phyloP scores from a whole-genome alignment of 768 basidiomycete species.

The Podaxis carcinomalis region DNA sequence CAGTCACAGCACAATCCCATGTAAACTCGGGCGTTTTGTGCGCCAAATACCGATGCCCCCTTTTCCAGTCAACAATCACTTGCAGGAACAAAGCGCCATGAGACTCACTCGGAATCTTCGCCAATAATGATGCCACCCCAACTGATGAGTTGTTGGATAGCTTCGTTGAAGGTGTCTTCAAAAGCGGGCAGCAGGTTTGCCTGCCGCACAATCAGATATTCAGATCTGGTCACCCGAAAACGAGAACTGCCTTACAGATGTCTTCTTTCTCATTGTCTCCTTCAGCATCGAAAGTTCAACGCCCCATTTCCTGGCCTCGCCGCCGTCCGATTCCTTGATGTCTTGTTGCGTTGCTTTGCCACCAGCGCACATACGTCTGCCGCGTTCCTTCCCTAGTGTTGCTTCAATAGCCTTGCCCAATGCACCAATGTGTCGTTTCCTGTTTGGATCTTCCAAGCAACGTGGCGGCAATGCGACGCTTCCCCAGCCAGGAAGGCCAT shows the following conservation, averaged over 20 bases:
- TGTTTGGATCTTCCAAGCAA: constrained; percentile 73
- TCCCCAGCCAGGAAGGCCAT: constrained; percentile 77
- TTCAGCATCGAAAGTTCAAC: constrained; percentile 54
- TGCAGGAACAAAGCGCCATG: constrained; percentile 13
- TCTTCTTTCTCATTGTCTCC: constrained; percentile 53
- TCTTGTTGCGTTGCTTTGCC: constrained; percentile 26
- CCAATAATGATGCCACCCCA: constrained; percentile 71
- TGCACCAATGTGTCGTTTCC: constrained; percentile 68
- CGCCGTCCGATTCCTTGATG: constrained; percentile 46
- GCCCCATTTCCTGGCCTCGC: constrained; percentile 79
- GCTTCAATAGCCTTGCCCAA: constrained; percentile 72
- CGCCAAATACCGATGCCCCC: constrained; percentile 71
- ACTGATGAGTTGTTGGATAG: constrained; percentile 69
- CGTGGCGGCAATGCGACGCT: constrained; percentile 71
- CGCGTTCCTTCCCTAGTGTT: constrained; percentile 57
- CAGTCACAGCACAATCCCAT: constrained; percentile 60
- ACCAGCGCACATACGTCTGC: constrained; percentile 61
- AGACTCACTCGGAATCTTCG: constrained; percentile 59
- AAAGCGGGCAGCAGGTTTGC: constrained; percentile 51
- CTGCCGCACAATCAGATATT: constrained; percentile 30
- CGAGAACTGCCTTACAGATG: constrained; percentile 38
- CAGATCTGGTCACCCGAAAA: constrained; percentile 1
- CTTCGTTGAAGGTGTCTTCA: constrained; percentile 74
- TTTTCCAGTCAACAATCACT: constrained; percentile 22
- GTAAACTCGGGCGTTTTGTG: constrained; percentile 66